Base-by-base conservation (phyloP, 345 rosid species). In the Raphanus raphanistrum region DNA sequence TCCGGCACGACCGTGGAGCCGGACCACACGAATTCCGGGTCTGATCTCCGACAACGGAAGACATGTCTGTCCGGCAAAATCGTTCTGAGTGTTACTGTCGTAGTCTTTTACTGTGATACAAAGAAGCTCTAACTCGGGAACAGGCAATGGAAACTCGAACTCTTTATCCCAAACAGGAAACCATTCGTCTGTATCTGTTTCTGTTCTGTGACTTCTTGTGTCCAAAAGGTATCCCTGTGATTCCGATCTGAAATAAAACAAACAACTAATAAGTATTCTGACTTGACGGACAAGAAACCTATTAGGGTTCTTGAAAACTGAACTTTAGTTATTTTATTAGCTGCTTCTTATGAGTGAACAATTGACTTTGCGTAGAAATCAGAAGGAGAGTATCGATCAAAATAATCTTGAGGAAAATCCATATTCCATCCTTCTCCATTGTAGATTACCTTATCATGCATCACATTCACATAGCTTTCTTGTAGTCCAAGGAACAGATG, bases 381-480 rank as follows among this genome's bases (percentile, higher is more conserved):
- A 0, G 98, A 97, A 13, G 98, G 95, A 17, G 98, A 92, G 79
- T 71, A 94, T 21, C 75, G 78, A 81, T 94, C 97, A 63, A 94
- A 94, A 66, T 87, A 85, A 10, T 87, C 84, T 73, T 65, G 89
- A 32, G 65, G 77, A 77, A 94, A 94, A 84, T 94, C 98, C 63
- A 68, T 31, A 75, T 82, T 84, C 98, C 98, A 92, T 17, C 98
- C 97, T 80, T 92, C 94, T 48, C 98, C 98, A 74, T 85, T 85
- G 68, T 79, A 86, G 72, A 94, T 92, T 12, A 80, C 80, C 83
- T 80, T 43, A 15, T 61, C 65, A 15, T 63, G 63, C 41, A 61
- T 25, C 17, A 69, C 35, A 50, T 1, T 25, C 27, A 69, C 36
- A 52, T 2, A 62, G 26, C 58, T 70, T 76, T 81, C 68, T 68